Percentiles rank a stretch among this genome's conserved stretches.
phyloP scores from a whole-genome alignment of 495 filamentous ascomycete species.

The Hypomontagnella submonticulosa region DNA sequence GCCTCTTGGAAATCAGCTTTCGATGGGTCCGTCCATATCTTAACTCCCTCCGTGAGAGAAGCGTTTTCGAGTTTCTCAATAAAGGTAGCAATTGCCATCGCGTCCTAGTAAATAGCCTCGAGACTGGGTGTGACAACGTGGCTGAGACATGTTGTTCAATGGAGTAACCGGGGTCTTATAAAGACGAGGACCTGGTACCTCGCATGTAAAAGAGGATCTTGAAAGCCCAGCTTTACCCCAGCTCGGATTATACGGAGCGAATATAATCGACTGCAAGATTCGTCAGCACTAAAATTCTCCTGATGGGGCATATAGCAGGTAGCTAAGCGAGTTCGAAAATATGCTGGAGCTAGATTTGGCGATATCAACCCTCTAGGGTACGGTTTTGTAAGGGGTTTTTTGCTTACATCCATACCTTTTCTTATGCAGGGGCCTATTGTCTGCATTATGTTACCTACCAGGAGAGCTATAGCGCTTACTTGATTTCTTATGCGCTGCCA shows the following conservation, averaged over 20 bases:
- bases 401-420: no score
- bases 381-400: no score
- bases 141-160: neutral
- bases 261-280: neutral
- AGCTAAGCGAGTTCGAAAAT: no score
- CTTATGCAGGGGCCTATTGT: no score
- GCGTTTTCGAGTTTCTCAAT: constrained; percentile 1
- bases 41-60: neutral
- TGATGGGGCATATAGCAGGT: no score
- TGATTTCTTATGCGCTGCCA: no score
- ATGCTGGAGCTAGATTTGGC: no score
- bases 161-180: constrained; percentile 4
- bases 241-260: constrained; percentile 1
- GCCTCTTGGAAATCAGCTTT: constrained; percentile 10
- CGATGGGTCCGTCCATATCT: constrained; percentile 12
- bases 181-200: neutral
- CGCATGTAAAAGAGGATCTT: no score
- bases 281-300: neutral
- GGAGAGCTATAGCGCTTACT: no score
- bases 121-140: neutral
- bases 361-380: no score
- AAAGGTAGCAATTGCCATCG: constrained; percentile 10
- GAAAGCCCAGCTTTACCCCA: no score
- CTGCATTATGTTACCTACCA: no score
- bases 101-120: neutral